Base-by-base conservation (phyloP, 345 rosid genomes). In the Acer campestre region DNA sequence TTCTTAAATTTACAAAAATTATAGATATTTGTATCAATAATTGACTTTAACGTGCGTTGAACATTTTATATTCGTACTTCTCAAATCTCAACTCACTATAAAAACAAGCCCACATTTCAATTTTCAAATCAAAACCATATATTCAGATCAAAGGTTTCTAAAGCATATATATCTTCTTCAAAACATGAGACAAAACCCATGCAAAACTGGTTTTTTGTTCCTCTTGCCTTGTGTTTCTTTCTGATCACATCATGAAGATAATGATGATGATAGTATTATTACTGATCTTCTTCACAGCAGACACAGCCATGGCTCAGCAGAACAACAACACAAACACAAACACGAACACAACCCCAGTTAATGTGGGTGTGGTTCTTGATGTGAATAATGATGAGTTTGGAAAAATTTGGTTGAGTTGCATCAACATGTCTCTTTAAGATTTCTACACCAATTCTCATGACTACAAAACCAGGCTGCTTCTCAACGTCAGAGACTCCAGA, bases 291-390 rank as follows among this genome's bases (percentile, higher is more conserved):
- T 44, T 44, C 48, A 75, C 49, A n/a, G 10, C 62, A n/a, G 12
- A 75, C 14, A 75, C 20, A 14, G 81, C 77, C 59, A 42, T 73
- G 81, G 70, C 83, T 6, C 61, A 78, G 22, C 20, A 17, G 20
- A 55, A 55, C 61, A 55, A 17, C 61, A 55, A 7, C 31, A 29
- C 31, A 55, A 80, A 77, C 67, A 63, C 75, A 42, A 11, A 29
- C 31, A 29, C 31, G 31, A 29, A 29, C 31, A 29, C 61, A 35
- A 44, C 67, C 1, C 77, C 79, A 13, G 89, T 89, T 44, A 80
- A 79, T 6, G 87, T 90, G 0, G 96, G 94, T 4, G 84, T 90
- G 67, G 77, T 84, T 79, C 80, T 92, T 3, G 92, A 90, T 64
- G 11, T 78, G 18, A 86, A 85, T 20, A 51, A 4, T 0, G 31